These are phyloP conservation scores for Neurospora tetrasperma DNA, from an alignment of 495 filamentous ascomycete species.

Conservation along the genomic window DNA sequence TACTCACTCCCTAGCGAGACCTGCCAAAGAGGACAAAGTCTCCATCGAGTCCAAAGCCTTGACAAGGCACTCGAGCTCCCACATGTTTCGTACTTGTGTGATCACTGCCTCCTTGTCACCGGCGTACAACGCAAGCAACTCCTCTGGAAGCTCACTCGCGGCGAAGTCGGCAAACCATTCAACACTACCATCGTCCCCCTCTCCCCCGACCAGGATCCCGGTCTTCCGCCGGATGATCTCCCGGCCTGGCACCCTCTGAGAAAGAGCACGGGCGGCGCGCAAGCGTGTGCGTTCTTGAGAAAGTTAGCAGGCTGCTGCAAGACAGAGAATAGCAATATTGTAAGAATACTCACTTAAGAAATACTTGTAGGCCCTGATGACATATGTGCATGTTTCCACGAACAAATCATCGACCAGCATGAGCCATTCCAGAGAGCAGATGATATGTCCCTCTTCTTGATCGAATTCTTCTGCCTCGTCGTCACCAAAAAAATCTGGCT, in stretches of 20 bases:
- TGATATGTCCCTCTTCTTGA: slow-evolving; percentile 56
- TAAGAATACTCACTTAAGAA: slow-evolving; percentile 52
- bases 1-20: slow-evolving; percentile 33
- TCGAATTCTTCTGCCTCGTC: slow-evolving; percentile 37
- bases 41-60: slow-evolving; percentile 57
- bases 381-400: slow-evolving; percentile 56
- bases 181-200: slow-evolving; percentile 20
- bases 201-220: slow-evolving; percentile 10
- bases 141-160: slow-evolving; percentile 19
- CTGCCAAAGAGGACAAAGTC: slow-evolving; percentile 35
- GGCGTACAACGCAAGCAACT: slow-evolving; percentile 26
- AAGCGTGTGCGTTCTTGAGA: slow-evolving; percentile 41
- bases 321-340: slow-evolving; percentile 1
- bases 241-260: slow-evolving; percentile 35
- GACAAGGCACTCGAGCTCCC: slow-evolving; percentile 63
- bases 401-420: slow-evolving; percentile 60
- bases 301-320: slow-evolving; percentile 17
- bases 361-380: slow-evolving; percentile 58
- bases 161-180: slow-evolving; percentile 34
- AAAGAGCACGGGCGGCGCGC: slow-evolving; percentile 55
- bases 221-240: slow-evolving; percentile 32
- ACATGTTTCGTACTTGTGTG: slow-evolving; percentile 50
- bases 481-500: slow-evolving; percentile 55
- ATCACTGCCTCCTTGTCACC: slow-evolving; percentile 32
- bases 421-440: slow-evolving; percentile 79